phyloP scores from a whole-genome alignment of 1,284 basidiomycete species.

The Moesziomyces sp. region DNA sequence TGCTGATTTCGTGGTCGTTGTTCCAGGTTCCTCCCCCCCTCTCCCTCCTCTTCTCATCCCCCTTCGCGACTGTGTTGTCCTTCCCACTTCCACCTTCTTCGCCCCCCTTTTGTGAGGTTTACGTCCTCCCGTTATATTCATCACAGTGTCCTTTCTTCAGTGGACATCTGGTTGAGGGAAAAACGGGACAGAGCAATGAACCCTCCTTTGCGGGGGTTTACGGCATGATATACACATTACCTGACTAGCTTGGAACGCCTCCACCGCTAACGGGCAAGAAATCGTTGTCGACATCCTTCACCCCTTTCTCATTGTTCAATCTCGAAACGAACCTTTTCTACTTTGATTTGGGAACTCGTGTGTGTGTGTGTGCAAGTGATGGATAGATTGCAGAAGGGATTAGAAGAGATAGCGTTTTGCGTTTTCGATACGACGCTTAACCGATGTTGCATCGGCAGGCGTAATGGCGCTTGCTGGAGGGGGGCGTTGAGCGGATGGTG shows the following conservation, averaged over 20 bases:
- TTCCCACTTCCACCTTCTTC: neutral
- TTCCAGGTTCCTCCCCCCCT: neutral
- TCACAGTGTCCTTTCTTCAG: slow-evolving; percentile 48
- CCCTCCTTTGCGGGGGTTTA: neutral
- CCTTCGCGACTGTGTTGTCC: neutral
- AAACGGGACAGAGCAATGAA: slow-evolving; percentile 48
- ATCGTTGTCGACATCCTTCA: slow-evolving; percentile 30
- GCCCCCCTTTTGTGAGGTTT: slow-evolving; percentile 3
- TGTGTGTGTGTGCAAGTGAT: neutral
- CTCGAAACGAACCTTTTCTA: neutral
- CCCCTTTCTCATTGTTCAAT: neutral
- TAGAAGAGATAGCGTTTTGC: slow-evolving; percentile 48
- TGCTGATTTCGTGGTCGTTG: no score
- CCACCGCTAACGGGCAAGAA: slow-evolving; percentile 53
- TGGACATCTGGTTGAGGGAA: slow-evolving; percentile 58
- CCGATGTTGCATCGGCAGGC: neutral
- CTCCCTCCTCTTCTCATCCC: neutral
- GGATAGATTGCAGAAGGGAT: neutral
- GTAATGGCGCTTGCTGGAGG: neutral
- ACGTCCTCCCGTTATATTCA: slow-evolving; percentile 55
- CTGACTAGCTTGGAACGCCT: slow-evolving; percentile 38
- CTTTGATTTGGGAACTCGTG: no score
- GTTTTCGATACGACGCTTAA: slow-evolving; percentile 24
- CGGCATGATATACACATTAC: slow-evolving; percentile 51
- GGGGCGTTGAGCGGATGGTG: neutral